A percentile compares a stretch with the other conserved stretches of the same genome.
Evolutionary conservation across 129 eudicot genomes (phyloP).

Genomic region (Apium graveolens): DNA sequence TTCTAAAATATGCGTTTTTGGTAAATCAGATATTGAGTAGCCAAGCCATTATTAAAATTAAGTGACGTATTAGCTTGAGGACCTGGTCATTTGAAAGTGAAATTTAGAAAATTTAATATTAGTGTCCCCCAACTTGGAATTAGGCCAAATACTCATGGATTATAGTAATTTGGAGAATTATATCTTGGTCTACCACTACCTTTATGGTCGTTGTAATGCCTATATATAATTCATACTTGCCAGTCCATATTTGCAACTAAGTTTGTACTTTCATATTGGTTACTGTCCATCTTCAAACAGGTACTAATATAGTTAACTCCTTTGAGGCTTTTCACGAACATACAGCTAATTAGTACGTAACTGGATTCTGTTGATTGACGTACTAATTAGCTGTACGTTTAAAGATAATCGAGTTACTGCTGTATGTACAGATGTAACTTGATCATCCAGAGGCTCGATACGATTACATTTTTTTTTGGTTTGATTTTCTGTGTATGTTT

Average conservation of each 20-base stretch:
- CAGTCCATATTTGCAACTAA: not conserved
- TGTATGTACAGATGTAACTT: not conserved
- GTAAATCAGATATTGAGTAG: too few species aligned
- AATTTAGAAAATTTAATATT: not conserved
- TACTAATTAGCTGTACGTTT: constrained; percentile 1
- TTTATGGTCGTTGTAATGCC: not conserved
- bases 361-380: not conserved
- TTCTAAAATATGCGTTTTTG: too few species aligned
- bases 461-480: not conserved
- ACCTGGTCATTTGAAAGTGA: not conserved
- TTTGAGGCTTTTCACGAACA: not conserved
- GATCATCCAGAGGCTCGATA: not conserved
- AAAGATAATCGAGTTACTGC: not conserved
- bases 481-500: not conserved
- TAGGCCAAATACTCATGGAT: not conserved
- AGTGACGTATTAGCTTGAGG: not conserved
- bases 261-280: not conserved
- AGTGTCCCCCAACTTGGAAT: not conserved
- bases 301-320: not conserved
- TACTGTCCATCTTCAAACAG: not conserved
- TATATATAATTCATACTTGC: not conserved
- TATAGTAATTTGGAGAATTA: not conserved
- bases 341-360: not conserved
- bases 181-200: not conserved
- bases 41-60: not conserved